Evolutionary conservation across 2,329 filamentous ascomycete genomes (phyloP).

Genomic region (Cercospora sojina): DNA sequence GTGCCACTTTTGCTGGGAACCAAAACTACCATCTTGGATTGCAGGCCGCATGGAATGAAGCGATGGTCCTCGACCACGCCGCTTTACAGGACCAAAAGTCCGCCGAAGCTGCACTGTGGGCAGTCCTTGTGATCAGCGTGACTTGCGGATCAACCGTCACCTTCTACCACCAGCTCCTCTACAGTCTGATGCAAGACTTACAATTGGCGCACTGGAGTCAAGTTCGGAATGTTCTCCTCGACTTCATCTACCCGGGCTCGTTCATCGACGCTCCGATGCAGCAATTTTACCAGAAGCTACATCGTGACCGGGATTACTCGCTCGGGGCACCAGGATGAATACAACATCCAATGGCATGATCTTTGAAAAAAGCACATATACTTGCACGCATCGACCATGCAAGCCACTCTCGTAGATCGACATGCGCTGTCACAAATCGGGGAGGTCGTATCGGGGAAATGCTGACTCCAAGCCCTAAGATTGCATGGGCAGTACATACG

Average conservation of each 20-base stretch:
- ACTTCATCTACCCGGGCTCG: constrained; percentile 39
- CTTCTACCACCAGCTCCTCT: constrained; percentile 31
- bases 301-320: constrained; percentile 4
- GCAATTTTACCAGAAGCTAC: constrained; percentile 33
- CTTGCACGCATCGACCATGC: neutral
- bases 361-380: neutral
- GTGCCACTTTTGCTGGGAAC: constrained; percentile 31
- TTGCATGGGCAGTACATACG: neutral
- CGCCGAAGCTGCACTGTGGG: constrained; percentile 37
- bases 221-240: constrained; percentile 35
- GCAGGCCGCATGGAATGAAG: constrained; percentile 36
- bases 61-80: constrained; percentile 31
- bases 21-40: constrained; percentile 35
- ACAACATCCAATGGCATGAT: neutral
- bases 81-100: constrained; percentile 34
- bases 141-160: constrained; percentile 33
- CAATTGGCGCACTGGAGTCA: constrained; percentile 36
- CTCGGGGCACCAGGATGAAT: neutral
- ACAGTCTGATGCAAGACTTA: constrained; percentile 30
- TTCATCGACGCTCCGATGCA: constrained; percentile 37
- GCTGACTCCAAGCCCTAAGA: neutral
- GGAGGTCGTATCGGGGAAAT: neutral
- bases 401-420: neutral
- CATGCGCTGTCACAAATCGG: neutral
- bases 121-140: constrained; percentile 38